Percentiles rank a stretch among this genome's conserved stretches.
phyloP scores from a whole-genome alignment of 495 filamentous ascomycete species.

The Xylaria nigripes region DNA sequence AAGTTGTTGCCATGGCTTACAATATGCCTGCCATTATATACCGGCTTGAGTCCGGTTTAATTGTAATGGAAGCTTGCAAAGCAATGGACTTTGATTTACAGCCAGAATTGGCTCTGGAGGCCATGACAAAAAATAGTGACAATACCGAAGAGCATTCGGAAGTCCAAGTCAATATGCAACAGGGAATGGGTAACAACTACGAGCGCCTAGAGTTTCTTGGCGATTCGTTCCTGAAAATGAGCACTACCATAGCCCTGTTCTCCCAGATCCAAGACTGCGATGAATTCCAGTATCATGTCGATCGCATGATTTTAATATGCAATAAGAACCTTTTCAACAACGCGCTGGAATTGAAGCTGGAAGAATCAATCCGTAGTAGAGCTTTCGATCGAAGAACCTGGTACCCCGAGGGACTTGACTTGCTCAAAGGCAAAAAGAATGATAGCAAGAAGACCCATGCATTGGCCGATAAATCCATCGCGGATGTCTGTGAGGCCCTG shows the following conservation, averaged over 20 bases:
- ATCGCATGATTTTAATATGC: slow-evolving; percentile 85
- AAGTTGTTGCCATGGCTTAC: slow-evolving; percentile 57
- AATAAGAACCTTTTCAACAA: slow-evolving; percentile 81
- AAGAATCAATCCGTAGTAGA: slow-evolving; percentile 71
- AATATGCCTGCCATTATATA: slow-evolving; percentile 77
- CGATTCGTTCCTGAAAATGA: slow-evolving; percentile 93
- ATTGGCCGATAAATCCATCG: slow-evolving; percentile 83
- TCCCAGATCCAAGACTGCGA: slow-evolving; percentile 64
- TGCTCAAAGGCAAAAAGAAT: slow-evolving; percentile 42
- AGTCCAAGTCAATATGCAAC: slow-evolving; percentile 64
- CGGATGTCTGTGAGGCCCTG: slow-evolving; percentile 94
- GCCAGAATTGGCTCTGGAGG: slow-evolving; percentile 70
- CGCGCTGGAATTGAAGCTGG: slow-evolving; percentile 58
- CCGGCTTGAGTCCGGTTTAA: slow-evolving; percentile 71
- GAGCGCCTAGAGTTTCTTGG: slow-evolving; percentile 92
- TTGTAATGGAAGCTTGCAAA: slow-evolving; percentile 58
- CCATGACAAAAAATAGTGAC: slow-evolving; percentile 90
- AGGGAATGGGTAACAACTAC: slow-evolving; percentile 95
- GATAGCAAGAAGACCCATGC: slow-evolving; percentile 44
- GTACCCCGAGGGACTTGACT: slow-evolving; percentile 68
- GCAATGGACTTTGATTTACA: slow-evolving; percentile 55
- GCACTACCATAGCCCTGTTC: slow-evolving; percentile 80
- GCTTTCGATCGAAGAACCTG: slow-evolving; percentile 72
- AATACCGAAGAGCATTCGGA: slow-evolving; percentile 71
- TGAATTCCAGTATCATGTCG: slow-evolving; percentile 84